Evolutionary conservation across 495 filamentous ascomycete species (phyloP).

Genomic region (Halenospora varia): DNA sequence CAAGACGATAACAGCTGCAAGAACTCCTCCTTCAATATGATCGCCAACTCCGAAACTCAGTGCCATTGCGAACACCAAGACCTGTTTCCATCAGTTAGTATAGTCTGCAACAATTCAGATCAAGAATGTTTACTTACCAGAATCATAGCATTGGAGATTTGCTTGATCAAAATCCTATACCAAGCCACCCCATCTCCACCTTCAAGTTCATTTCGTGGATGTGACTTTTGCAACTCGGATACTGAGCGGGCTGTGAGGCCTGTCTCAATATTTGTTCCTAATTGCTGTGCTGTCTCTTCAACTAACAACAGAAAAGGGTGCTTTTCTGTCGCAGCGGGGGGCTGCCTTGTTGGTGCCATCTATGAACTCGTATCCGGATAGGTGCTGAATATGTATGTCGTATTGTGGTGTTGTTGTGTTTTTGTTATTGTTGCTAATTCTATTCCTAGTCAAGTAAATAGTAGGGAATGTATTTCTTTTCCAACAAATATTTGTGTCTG

Average conservation of each 20-base stretch:
- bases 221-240: slow-evolving; percentile 41
- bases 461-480: slow-evolving; percentile 18
- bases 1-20: slow-evolving; percentile 74
- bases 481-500: not conserved
- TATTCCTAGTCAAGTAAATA: slow-evolving; percentile 27
- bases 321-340: slow-evolving; percentile 17
- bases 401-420: not conserved
- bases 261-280: slow-evolving; percentile 52
- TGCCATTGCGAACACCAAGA: slow-evolving; percentile 80
- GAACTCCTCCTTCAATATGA: slow-evolving; percentile 79
- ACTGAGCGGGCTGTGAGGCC: slow-evolving; percentile 52
- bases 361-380: not conserved
- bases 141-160: slow-evolving; percentile 66
- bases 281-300: slow-evolving; percentile 46
- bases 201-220: slow-evolving; percentile 60
- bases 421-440: not conserved
- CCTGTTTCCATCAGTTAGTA: slow-evolving; percentile 44
- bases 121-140: slow-evolving; percentile 40
- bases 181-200: slow-evolving; percentile 55
- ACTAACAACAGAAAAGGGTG: slow-evolving; percentile 49
- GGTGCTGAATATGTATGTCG: no score
- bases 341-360: slow-evolving; percentile 19
- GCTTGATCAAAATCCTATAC: slow-evolving; percentile 63
- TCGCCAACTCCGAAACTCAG: slow-evolving; percentile 76
- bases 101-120: no score